Percentiles rank a stretch among this genome's conserved stretches.
Evolutionary conservation across 2,329 filamentous ascomycete species (phyloP).

Genomic region (Phialemonium atrogriseum): DNA sequence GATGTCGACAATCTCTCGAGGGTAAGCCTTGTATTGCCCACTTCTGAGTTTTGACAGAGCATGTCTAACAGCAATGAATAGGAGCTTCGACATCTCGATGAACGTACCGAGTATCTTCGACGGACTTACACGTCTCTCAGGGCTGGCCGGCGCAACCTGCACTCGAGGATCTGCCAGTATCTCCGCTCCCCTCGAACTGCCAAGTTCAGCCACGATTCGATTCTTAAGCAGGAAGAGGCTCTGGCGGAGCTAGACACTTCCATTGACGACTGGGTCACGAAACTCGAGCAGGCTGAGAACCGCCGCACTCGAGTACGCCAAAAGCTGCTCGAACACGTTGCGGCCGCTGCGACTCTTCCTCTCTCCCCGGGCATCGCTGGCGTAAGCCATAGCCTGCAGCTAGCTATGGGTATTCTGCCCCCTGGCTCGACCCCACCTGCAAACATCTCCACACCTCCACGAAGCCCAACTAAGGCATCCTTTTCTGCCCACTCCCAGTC

Average conservation of each 20-base stretch:
- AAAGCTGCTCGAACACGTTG: conserved; percentile 74
- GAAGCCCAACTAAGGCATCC: conserved; percentile 44
- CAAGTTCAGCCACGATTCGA: conserved; percentile 64
- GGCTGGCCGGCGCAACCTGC: conserved; percentile 67
- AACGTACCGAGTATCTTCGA: conserved; percentile 69
- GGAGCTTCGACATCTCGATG: conserved; percentile 70
- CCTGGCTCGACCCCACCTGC: conserved; percentile 18
- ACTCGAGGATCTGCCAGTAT: conserved; percentile 69
- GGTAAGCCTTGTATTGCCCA: conserved; percentile 27
- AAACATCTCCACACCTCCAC: conserved; percentile 48
- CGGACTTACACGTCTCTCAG: conserved; percentile 69
- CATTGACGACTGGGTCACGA: conserved; percentile 73
- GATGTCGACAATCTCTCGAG: conserved; percentile 60
- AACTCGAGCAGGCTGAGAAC: conserved; percentile 75
- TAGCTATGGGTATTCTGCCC: conserved; percentile 30
- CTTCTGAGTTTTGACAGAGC: too few relatives aligned
- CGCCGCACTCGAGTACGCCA: conserved; percentile 66
- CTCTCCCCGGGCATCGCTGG: conserved; percentile 19
- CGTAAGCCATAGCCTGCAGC: conserved; percentile 31
- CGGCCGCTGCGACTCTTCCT: conserved; percentile 55
- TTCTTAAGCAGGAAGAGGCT: conserved; percentile 74
- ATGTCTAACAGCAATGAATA: conserved; percentile 17
- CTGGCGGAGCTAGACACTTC: conserved; percentile 67
- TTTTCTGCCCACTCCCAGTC: conserved; percentile 23
- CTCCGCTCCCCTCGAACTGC: conserved; percentile 62